These are phyloP conservation scores for Penicillium turbatum DNA, from an alignment of 495 filamentous ascomycete genomes.

Conservation along the genomic window DNA sequence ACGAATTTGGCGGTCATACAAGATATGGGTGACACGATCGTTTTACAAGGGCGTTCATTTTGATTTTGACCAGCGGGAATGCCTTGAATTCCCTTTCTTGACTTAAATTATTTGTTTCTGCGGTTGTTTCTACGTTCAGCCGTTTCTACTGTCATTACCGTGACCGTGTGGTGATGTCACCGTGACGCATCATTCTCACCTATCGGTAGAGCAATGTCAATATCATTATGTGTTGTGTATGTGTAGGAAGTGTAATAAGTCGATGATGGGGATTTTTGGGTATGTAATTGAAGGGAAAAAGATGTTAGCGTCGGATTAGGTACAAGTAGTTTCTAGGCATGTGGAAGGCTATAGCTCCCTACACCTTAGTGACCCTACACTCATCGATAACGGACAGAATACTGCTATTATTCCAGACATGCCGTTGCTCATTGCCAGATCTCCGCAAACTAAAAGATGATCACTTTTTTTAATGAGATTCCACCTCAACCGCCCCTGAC, in stretches of 20 bases:
- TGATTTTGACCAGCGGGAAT: background rate
- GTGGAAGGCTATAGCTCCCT: too few species aligned
- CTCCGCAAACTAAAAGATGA: background rate
- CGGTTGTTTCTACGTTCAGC: background rate
- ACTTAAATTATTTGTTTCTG: background rate
- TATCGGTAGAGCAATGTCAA: conserved; percentile 5
- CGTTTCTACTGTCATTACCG: background rate
- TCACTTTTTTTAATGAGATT: conserved; percentile 30
- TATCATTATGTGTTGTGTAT: background rate
- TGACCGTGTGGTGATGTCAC: conserved; percentile 28
- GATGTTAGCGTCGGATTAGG: background rate
- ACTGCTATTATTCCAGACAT: too few species aligned
- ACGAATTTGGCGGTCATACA: background rate
- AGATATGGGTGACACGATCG: conserved; percentile 6
- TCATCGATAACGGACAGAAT: too few species aligned
- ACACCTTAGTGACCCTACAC: too few species aligned
- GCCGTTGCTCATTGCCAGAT: background rate
- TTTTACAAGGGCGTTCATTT: conserved; percentile 10
- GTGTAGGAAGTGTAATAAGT: background rate
- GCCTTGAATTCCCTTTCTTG: background rate
- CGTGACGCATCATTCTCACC: conserved; percentile 14
- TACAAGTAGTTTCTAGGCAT: too few species aligned
- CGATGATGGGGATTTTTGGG: background rate
- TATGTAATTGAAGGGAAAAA: background rate
- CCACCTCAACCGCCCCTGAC: conserved; percentile 44